These are phyloP conservation scores for Neurospora sublineolata DNA, from an alignment of 495 filamentous ascomycete species.

Conservation along the genomic window DNA sequence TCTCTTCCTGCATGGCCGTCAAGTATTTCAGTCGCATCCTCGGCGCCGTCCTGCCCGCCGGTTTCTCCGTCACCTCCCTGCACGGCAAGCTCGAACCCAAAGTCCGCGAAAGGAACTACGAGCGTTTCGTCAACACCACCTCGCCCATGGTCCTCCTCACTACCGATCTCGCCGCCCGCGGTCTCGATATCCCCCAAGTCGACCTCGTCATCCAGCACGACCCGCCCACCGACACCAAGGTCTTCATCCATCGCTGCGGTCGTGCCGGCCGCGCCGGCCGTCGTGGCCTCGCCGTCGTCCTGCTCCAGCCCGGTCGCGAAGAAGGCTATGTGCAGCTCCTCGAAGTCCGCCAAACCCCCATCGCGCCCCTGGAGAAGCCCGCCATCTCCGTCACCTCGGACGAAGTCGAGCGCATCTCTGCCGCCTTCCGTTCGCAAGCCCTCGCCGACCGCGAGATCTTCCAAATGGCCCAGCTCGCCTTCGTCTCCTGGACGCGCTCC, in stretches of 20 bases:
- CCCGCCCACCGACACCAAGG: conserved; percentile 83
- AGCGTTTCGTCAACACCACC: conserved; percentile 46
- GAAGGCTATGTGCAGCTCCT: conserved; percentile 84
- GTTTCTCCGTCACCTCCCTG: conserved; percentile 62
- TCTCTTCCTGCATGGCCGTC: conserved; percentile 90
- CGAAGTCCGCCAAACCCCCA: conserved; percentile 79
- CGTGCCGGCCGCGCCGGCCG: conserved; percentile 86
- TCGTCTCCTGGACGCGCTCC: conserved; percentile 83
- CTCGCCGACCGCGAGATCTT: conserved; percentile 67
- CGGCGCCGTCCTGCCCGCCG: conserved; percentile 48
- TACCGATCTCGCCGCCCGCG: conserved; percentile 53
- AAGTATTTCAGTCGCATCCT: conserved; percentile 81
- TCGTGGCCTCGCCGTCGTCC: conserved; percentile 68
- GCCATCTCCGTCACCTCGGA: conserved; percentile 37
- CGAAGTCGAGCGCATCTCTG: conserved; percentile 41
- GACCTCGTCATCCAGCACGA: conserved; percentile 92
- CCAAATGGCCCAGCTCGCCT: conserved; percentile 79
- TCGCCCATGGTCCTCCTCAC: conserved; percentile 72
- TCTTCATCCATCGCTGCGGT: conserved; percentile 88
- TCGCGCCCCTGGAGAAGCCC: conserved; percentile 47
- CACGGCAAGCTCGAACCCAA: conserved; percentile 84
- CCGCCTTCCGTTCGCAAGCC: conserved; percentile 49
- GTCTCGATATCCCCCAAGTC: conserved; percentile 88
- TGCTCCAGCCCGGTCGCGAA: conserved; percentile 73
- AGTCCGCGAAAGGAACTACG: conserved; percentile 36